phyloP scores from a whole-genome alignment of 2,329 filamentous ascomycete species.

The Blumeria hordei region DNA sequence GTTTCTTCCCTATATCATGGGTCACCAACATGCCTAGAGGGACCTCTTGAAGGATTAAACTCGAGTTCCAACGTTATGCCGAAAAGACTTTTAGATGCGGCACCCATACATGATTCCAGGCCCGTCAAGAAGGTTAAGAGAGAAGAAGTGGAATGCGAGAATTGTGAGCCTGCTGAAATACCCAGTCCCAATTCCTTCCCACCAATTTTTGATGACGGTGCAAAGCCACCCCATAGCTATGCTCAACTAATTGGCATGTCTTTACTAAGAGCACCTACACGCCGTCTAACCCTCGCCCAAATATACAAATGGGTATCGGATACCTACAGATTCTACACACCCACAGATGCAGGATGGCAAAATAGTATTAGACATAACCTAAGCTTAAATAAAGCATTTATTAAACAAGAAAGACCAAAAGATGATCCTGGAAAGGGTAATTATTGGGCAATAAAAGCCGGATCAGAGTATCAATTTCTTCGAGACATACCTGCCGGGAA shows the following conservation, averaged over 20 bases:
- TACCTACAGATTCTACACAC: constrained; percentile 69
- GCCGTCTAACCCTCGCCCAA: constrained; percentile 69
- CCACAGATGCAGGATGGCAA: constrained; percentile 78
- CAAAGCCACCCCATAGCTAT: constrained; percentile 80
- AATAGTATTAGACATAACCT: constrained; percentile 98
- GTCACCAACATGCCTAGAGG: too few species aligned
- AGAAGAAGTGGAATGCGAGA: constrained; percentile 21
- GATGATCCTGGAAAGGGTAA: constrained; percentile 94
- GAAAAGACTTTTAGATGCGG: constrained; percentile 49
- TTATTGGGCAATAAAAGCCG: constrained; percentile 86
- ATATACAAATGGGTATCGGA: constrained; percentile 99
- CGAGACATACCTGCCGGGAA: constrained; percentile 46
- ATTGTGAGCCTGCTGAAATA: constrained; percentile 14
- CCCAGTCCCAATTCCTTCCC: constrained; percentile 39
- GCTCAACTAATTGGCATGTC: constrained; percentile 92
- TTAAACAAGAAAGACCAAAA: constrained; percentile 87
- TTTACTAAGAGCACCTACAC: constrained; percentile 63
- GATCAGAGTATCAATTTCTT: constrained; percentile 70
- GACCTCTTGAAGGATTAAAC: constrained; percentile 26
- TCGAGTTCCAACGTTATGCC: constrained; percentile 22
- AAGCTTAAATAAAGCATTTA: constrained; percentile 86
- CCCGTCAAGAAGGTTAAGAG: constrained; percentile 40
- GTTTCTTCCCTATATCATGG: too few species aligned
- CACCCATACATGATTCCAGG: constrained; percentile 44
- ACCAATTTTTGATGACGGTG: constrained; percentile 57